These are phyloP conservation scores for Apiospora rasikravindrae DNA, from an alignment of 2,329 filamentous ascomycete genomes.

Conservation along the genomic window DNA sequence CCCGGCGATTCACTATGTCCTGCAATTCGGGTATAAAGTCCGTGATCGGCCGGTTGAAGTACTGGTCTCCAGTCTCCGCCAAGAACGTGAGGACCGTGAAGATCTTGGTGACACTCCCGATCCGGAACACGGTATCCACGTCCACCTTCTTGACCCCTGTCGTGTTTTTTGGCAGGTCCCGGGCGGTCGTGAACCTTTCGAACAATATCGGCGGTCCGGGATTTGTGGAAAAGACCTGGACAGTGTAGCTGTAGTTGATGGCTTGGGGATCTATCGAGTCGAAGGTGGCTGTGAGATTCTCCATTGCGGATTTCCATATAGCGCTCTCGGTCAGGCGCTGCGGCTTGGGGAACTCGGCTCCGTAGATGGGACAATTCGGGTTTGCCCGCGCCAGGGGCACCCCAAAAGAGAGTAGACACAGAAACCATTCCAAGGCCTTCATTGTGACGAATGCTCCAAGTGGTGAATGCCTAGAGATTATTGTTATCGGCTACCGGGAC, in stretches of 20 bases:
- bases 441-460: not conserved
- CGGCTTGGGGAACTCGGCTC: conserved; percentile 20
- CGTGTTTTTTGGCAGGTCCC: conserved; percentile 36
- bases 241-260: conserved; percentile 18
- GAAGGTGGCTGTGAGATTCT: conserved; percentile 10
- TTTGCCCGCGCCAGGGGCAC: conserved; percentile 1
- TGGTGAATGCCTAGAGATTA: not conserved
- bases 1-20: conserved; percentile 27
- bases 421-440: not conserved
- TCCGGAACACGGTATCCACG: conserved; percentile 32
- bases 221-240: conserved; percentile 21
- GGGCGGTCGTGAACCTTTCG: conserved; percentile 31
- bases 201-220: conserved; percentile 19
- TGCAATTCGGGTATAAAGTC: conserved; percentile 46
- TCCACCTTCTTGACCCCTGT: conserved; percentile 35
- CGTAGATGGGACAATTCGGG: conserved; percentile 20
- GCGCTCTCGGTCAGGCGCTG: not conserved
- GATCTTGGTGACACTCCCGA: conserved; percentile 44
- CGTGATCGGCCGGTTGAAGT: conserved; percentile 45
- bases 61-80: conserved; percentile 38
- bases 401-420: not conserved
- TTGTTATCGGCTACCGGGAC: not conserved
- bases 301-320: conserved; percentile 20
- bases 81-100: conserved; percentile 44
- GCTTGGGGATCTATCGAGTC: not conserved